Evolutionary conservation across 345 rosid genomes (phyloP).

Genomic region (Eucalyptus albens): DNA sequence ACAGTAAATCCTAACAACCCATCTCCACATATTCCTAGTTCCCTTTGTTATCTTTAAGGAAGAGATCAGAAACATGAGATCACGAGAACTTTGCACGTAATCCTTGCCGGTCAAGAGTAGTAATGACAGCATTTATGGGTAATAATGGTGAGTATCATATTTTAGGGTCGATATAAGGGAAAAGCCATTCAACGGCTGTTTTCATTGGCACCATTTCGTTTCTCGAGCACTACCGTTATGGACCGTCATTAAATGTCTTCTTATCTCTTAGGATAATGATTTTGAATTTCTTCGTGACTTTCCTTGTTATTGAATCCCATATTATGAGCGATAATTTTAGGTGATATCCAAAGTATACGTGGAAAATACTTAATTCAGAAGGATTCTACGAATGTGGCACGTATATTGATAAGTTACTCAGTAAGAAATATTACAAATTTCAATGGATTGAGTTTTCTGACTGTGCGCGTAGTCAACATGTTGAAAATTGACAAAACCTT

Average conservation of each 20-base stretch:
- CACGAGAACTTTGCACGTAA: not conserved
- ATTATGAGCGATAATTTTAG: not conserved
- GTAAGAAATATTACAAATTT: not conserved
- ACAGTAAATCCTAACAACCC: not conserved
- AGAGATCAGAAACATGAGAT: not conserved
- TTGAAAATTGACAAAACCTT: not conserved
- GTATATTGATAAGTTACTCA: not conserved
- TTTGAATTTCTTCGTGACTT: not conserved
- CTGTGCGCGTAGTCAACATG: accelerated
- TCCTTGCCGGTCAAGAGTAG: not conserved
- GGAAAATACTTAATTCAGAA: not conserved
- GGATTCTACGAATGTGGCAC: not conserved
- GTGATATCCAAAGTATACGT: not conserved
- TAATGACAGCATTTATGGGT: not conserved
- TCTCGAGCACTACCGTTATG: not conserved
- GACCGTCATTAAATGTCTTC: not conserved
- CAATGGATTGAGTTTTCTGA: not conserved
- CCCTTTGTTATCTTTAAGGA: not conserved
- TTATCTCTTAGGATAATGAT: not conserved
- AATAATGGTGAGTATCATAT: not conserved
- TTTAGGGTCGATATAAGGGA: not conserved
- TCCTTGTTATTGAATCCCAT: not conserved
- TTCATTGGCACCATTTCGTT: not conserved
- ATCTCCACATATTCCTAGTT: not conserved
- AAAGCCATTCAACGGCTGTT: not conserved